These are phyloP conservation scores for Neoboletus brunneissimus DNA, from an alignment of 768 basidiomycete genomes.

Conservation along the genomic window DNA sequence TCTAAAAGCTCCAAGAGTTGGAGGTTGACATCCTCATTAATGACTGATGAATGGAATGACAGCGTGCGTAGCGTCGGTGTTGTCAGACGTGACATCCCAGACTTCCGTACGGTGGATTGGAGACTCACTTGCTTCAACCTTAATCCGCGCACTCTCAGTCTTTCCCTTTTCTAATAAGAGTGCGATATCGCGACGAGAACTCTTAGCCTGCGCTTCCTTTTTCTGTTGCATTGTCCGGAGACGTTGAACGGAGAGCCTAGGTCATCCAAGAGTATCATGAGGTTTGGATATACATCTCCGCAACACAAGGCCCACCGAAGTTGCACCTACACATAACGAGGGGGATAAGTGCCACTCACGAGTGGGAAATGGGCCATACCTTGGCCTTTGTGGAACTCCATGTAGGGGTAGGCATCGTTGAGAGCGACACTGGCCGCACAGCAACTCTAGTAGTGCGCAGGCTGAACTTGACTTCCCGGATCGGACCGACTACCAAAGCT, in stretches of 20 bases:
- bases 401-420: conserved; percentile 31
- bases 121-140: conserved; percentile 75
- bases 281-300: background rate
- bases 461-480: conserved; percentile 4
- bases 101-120: conserved; percentile 3
- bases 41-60: conserved; percentile 44
- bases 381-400: conserved; percentile 67
- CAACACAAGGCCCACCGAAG: conserved; percentile 37
- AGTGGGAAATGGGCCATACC: conserved; percentile 29
- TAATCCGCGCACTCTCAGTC: conserved; percentile 80
- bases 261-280: conserved; percentile 5
- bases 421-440: background rate
- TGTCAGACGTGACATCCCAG: conserved; percentile 8
- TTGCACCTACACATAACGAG: conserved; percentile 38
- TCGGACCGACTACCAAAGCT: conserved; percentile 5
- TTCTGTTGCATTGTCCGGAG: conserved; percentile 87
- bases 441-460: background rate
- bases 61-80: conserved; percentile 16
- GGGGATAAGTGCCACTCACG: conserved; percentile 4
- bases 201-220: conserved; percentile 81
- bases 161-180: conserved; percentile 74
- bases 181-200: conserved; percentile 76
- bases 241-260: conserved; percentile 80
- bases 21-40: conserved; percentile 79
- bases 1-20: conserved; percentile 92